phyloP scores from a whole-genome alignment of 2,329 filamentous ascomycete species.

The Penicillium brasilianum region DNA sequence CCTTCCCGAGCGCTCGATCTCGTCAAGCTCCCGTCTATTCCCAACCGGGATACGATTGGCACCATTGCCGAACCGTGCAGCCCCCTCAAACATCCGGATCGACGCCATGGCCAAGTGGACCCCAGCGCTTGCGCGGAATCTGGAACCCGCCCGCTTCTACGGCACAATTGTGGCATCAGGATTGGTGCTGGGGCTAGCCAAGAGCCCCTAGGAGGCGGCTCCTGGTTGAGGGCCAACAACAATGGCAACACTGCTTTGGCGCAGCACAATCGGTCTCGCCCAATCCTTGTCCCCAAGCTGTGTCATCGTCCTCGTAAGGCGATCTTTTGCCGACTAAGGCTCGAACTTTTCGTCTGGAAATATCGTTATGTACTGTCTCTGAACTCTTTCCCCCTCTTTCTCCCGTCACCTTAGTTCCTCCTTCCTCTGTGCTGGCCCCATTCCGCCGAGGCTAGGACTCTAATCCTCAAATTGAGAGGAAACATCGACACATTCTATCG shows the following conservation, averaged over 20 bases:
- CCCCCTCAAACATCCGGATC: slow-evolving; percentile 13
- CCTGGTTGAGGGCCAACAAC: slow-evolving; percentile 13
- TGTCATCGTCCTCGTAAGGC: slow-evolving; percentile 12
- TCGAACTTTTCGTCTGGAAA: background rate
- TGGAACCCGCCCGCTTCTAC: slow-evolving; percentile 3
- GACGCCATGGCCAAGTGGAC: slow-evolving; percentile 15
- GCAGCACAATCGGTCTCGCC: background rate
- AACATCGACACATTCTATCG: background rate
- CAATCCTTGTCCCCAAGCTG: background rate
- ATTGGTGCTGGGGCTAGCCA: slow-evolving; percentile 10
- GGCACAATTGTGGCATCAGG: background rate
- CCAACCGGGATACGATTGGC: slow-evolving; percentile 14
- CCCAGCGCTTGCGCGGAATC: slow-evolving; percentile 20
- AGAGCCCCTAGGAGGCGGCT: slow-evolving; percentile 13
- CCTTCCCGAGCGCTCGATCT: slow-evolving; percentile 1
- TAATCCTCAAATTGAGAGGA: background rate
- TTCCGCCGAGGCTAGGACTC: background rate
- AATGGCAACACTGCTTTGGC: slow-evolving; percentile 11
- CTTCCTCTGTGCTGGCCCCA: background rate
- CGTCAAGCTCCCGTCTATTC: slow-evolving; percentile 1
- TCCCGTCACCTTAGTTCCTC: background rate
- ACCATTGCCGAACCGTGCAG: slow-evolving; percentile 9
- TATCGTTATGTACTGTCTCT: background rate
- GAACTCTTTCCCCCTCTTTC: slow-evolving; percentile 6
- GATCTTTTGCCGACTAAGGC: slow-evolving; percentile 8